A percentile compares a stretch with the other conserved stretches of the same genome.
These are phyloP conservation scores for Vachellia pachyceras DNA, from an alignment of 306 rosid species.

Conservation along the genomic window DNA sequence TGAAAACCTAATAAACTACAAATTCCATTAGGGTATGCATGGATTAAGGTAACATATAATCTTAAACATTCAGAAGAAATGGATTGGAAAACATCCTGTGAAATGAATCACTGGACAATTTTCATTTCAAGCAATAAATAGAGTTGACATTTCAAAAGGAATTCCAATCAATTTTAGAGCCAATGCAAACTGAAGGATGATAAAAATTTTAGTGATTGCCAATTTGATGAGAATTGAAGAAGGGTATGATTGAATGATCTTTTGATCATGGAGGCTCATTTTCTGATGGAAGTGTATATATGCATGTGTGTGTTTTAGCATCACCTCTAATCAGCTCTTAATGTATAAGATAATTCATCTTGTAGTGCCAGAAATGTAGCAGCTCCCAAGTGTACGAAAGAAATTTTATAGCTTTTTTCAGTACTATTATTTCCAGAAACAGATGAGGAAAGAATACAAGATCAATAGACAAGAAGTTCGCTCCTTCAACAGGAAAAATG, in stretches of 20 bases:
- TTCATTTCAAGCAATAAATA: not conserved
- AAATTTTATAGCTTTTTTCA: not conserved
- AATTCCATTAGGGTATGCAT: not conserved
- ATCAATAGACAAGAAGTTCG: not conserved
- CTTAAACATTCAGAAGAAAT: conserved; percentile 3
- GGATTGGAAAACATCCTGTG: not conserved
- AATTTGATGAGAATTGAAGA: not conserved
- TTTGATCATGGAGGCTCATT: not conserved
- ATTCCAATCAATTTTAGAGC: not conserved
- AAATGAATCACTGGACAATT: not conserved
- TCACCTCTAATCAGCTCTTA: not conserved
- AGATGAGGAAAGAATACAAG: conserved; percentile 4
- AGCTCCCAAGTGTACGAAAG: not conserved
- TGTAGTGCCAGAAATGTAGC: not conserved
- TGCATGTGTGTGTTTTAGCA: not conserved
- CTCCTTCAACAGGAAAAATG: not conserved
- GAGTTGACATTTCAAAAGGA: not conserved
- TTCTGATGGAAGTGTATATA: not conserved
- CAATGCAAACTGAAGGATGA: not conserved
- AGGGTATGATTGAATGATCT: not conserved
- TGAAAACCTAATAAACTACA: no score
- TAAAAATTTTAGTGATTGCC: not conserved
- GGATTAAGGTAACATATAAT: conserved; percentile 18
- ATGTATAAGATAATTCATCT: not conserved
- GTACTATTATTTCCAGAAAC: conserved; percentile 6